A percentile compares a stretch with the other conserved stretches of the same genome.
phyloP scores from a whole-genome alignment of 1,139 yeast genomes.

The Lodderomyces orthopsilosis region DNA sequence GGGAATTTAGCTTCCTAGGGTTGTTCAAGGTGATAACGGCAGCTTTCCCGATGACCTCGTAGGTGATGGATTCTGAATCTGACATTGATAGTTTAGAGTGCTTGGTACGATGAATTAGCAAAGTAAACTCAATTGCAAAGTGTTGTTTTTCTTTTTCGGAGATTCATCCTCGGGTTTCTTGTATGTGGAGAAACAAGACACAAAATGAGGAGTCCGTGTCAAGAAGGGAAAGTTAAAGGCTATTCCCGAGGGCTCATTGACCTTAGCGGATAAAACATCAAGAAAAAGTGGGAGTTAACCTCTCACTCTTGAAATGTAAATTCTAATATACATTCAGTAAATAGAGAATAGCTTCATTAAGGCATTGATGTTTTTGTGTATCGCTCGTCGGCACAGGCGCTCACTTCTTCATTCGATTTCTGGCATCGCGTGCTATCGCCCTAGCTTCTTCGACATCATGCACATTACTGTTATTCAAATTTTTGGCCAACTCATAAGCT shows the following conservation, averaged over 20 bases:
- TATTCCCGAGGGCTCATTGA: too few relatives aligned
- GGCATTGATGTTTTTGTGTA: too few relatives aligned
- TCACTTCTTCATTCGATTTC: slow-evolving; percentile 34
- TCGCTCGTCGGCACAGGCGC: too few relatives aligned
- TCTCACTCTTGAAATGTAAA: too few relatives aligned
- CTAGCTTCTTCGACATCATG: slow-evolving; percentile 90
- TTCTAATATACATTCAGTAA: too few relatives aligned
- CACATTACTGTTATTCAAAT: slow-evolving; percentile 72
- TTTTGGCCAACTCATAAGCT: slow-evolving; percentile 75
- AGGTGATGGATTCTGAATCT: slow-evolving; percentile 17
- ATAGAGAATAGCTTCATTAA: neutral
- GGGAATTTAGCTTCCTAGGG: slow-evolving; percentile 64
- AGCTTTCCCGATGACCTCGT: slow-evolving; percentile 51
- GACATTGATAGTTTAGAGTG: neutral
- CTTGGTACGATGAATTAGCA: too few relatives aligned
- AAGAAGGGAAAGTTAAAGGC: too few relatives aligned
- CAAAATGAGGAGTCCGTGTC: neutral
- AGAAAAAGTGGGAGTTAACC: too few relatives aligned
- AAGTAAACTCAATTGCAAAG: neutral
- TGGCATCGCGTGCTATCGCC: slow-evolving; percentile 72
- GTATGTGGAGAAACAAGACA: neutral
- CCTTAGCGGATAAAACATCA: too few relatives aligned
- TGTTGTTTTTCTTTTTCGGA: neutral
- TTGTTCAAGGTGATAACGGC: slow-evolving; percentile 66
- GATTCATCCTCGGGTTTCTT: neutral